Percentiles rank a stretch among this genome's conserved stretches.
Evolutionary conservation across 768 basidiomycete genomes (phyloP).

Genomic region (Rhodotorula babjevae): DNA sequence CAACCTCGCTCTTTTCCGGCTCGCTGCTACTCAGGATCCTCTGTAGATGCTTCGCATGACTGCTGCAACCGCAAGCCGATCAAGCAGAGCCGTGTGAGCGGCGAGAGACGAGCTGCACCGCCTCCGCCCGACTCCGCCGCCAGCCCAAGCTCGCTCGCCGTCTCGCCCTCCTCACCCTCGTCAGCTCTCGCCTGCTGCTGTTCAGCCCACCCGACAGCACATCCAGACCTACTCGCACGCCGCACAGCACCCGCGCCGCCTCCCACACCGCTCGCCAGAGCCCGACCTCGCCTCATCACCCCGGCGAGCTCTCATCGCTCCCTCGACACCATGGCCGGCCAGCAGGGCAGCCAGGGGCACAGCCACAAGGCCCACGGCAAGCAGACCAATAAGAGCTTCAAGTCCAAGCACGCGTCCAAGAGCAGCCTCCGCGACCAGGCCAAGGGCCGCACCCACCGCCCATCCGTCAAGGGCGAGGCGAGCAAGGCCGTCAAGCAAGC

Average conservation of each 20-base stretch:
- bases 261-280: not conserved
- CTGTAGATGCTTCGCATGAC: too few species aligned
- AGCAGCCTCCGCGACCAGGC: conserved; percentile 63
- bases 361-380: conserved; percentile 79
- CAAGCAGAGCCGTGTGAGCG: too few species aligned
- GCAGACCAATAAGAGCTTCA: conserved; percentile 89
- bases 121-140: too few species aligned
- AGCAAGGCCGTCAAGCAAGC: conserved; percentile 30
- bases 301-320: too few species aligned
- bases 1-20: too few species aligned
- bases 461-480: conserved; percentile 19
- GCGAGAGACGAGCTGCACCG: not conserved
- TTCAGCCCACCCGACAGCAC: too few species aligned
- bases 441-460: conserved; percentile 50
- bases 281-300: not conserved
- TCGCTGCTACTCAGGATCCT: too few species aligned
- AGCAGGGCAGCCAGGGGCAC: conserved; percentile 47
- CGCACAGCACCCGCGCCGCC: too few species aligned
- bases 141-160: not conserved
- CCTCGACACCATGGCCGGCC: not conserved
- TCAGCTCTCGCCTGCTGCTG: not conserved
- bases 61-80: too few species aligned
- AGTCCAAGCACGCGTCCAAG: conserved; percentile 74
- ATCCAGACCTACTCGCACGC: too few species aligned
- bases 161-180: too few species aligned